Conservation (phyloP, 2,329 filamentous ascomycete species). For the Cadophora sp. region DNA sequence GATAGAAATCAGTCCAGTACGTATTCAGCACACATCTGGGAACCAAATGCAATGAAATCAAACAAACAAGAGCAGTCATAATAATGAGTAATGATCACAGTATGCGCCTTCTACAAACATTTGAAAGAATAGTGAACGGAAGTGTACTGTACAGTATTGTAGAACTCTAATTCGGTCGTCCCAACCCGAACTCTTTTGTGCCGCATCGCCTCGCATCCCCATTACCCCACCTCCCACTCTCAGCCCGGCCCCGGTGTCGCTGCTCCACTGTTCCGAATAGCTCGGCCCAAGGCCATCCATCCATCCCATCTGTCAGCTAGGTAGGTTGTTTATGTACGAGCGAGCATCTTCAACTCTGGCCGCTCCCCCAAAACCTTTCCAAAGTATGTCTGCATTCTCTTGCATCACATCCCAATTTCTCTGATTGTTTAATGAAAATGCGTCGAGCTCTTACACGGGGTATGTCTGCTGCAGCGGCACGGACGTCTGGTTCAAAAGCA, state of each 20-base stretch:
- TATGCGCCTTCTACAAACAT: conserved; percentile 3
- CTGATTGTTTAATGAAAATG: conserved; percentile 36
- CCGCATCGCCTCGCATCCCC: neutral
- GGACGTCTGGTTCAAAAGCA: conserved; percentile 36
- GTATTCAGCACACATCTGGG: too few species aligned
- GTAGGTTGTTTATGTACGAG: conserved; percentile 1
- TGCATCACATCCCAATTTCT: conserved; percentile 11
- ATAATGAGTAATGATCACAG: too few species aligned
- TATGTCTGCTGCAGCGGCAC: conserved; percentile 38
- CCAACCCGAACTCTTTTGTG: neutral
- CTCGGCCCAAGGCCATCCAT: conserved; percentile 4
- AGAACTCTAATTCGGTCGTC: neutral
- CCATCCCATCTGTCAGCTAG: neutral
- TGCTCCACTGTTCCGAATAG: conserved; percentile 14
- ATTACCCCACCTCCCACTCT: conserved; percentile 12
- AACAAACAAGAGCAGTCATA: too few species aligned
- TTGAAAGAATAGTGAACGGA: neutral
- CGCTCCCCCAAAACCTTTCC: neutral
- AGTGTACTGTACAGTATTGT: neutral
- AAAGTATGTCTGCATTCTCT: conserved; percentile 18
- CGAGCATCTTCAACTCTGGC: neutral
- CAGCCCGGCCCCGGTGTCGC: conserved; percentile 4
- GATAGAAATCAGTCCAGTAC: too few species aligned
- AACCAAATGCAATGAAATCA: neutral
- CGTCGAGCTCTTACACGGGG: conserved; percentile 41